A percentile compares a stretch with the other conserved stretches of the same genome.
Evolutionary conservation across 192 early-diverging fungal genomes (phyloP).

Genomic region (Backusella westeae): DNA sequence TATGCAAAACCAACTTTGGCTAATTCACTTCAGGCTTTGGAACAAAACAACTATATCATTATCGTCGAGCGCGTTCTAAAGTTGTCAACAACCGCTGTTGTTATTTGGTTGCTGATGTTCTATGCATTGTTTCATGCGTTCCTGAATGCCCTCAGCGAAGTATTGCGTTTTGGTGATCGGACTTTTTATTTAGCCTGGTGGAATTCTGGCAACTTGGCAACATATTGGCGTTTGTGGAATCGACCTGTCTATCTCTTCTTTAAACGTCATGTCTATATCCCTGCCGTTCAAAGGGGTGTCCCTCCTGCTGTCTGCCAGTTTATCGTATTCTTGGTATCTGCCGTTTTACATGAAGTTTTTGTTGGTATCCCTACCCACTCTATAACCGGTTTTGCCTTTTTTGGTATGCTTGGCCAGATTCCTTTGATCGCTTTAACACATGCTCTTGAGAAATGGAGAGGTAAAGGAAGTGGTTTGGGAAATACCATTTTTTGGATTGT

Average conservation of each 20-base stretch:
- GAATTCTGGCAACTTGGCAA: constrained; percentile 74
- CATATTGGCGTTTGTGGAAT: constrained; percentile 94
- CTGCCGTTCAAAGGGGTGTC: constrained; percentile 66
- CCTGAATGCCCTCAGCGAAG: constrained; percentile 80
- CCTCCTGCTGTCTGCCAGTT: constrained; percentile 56
- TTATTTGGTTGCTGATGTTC: constrained; percentile 91
- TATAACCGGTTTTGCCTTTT: constrained; percentile 79
- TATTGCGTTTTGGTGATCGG: constrained; percentile 84
- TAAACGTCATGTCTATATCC: constrained; percentile 88
- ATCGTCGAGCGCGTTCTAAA: constrained; percentile 87
- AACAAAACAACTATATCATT: constrained; percentile 59
- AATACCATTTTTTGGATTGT: constrained; percentile 81
- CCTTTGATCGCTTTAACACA: constrained; percentile 72
- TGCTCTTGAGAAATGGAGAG: constrained; percentile 65
- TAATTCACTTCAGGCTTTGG: constrained; percentile 72
- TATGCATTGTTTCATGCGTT: constrained; percentile 80
- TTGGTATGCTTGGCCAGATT: constrained; percentile 77
- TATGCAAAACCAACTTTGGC: constrained; percentile 79
- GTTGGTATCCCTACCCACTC: constrained; percentile 83
- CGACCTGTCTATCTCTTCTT: constrained; percentile 83
- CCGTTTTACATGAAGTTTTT: constrained; percentile 82
- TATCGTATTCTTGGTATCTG: constrained; percentile 79
- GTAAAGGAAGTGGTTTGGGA: constrained; percentile 64
- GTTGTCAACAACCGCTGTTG: constrained; percentile 70
- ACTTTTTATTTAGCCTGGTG: constrained; percentile 90